Conservation (phyloP, 129 eudicot genomes). For the Artemisia tridentata region DNA sequence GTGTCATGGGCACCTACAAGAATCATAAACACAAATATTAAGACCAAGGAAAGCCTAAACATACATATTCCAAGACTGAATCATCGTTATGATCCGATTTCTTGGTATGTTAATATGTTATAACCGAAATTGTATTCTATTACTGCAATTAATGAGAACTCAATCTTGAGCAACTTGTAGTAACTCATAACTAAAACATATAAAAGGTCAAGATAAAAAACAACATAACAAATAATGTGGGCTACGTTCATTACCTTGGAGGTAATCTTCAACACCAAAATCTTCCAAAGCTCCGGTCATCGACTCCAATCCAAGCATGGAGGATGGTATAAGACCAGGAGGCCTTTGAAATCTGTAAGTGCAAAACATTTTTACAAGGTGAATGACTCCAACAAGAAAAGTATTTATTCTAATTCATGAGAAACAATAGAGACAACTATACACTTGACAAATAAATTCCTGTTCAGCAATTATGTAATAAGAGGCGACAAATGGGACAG, state of each 20-base stretch:
- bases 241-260: constrained; percentile 54
- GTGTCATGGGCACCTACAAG: constrained; percentile 82
- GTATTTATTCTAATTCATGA: not conserved
- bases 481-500: not conserved
- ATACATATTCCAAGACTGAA: no score
- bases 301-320: constrained; percentile 86
- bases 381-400: not conserved
- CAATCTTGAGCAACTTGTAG: no score
- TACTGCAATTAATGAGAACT: no score
- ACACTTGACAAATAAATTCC: no score
- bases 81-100: no score
- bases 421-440: not conserved
- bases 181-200: no score
- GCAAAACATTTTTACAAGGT: not conserved
- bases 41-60: not conserved
- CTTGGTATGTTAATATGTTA: no score
- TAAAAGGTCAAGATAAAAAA: not conserved
- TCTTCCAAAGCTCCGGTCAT: constrained; percentile 76
- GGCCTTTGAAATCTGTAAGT: constrained; percentile 89
- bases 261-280: constrained; percentile 86
- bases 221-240: not conserved
- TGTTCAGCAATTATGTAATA: not conserved
- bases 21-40: constrained; percentile 19
- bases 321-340: constrained; percentile 87
- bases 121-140: no score